phyloP scores from a whole-genome alignment of 257 asterid species.

The Nicotiana tabacum region DNA sequence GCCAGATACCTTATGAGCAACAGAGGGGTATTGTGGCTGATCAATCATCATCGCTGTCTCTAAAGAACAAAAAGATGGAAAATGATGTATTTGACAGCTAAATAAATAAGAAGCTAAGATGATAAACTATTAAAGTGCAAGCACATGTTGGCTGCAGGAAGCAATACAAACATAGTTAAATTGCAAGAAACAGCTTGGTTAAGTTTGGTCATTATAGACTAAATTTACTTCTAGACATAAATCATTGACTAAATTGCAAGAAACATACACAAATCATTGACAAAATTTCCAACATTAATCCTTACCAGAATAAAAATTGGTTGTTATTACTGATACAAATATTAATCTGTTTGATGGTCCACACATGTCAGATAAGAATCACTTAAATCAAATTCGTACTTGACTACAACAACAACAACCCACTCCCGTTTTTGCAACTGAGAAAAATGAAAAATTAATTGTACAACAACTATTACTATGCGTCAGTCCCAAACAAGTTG shows the following conservation, averaged over 20 bases:
- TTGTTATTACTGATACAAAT: not conserved
- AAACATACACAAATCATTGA: too few relatives aligned
- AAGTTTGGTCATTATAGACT: too few relatives aligned
- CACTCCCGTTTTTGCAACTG: not conserved
- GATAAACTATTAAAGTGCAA: not conserved
- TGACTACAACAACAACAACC: not conserved
- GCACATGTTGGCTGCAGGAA: not conserved
- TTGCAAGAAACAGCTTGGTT: not conserved
- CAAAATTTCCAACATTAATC: not conserved
- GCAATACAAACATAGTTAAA: not conserved
- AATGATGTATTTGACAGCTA: not conserved
- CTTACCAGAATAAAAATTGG: not conserved
- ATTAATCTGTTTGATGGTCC: not conserved
- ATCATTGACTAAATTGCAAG: too few relatives aligned
- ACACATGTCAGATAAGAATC: too few relatives aligned
- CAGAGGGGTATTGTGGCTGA: slow-evolving; percentile 20
- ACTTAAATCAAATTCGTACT: too few relatives aligned
- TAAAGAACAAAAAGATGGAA: not conserved
- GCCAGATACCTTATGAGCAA: slow-evolving; percentile 24
- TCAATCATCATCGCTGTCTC: slow-evolving; percentile 16
- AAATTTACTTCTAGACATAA: too few relatives aligned
- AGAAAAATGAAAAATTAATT: not conserved
- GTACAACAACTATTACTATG: not conserved
- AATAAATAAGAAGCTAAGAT: not conserved
- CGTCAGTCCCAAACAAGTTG: not conserved